These are phyloP conservation scores for Keithomyces neogunnii DNA, from an alignment of 2,329 filamentous ascomycete species.

Conservation along the genomic window DNA sequence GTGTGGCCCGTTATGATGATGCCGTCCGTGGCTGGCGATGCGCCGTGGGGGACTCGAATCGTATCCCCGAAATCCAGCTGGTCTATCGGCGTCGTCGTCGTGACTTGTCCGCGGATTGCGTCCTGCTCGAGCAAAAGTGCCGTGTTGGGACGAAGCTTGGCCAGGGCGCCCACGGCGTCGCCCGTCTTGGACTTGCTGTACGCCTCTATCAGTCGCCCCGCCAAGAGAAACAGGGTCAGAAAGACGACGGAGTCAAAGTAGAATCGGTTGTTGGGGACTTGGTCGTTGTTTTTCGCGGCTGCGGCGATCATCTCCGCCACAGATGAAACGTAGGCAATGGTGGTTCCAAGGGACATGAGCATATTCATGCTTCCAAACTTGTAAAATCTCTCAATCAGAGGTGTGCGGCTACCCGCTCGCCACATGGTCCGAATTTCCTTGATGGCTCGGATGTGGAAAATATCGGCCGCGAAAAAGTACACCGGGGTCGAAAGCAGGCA, in stretches of 20 bases:
- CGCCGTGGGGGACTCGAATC: conserved; percentile 68
- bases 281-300: conserved; percentile 36
- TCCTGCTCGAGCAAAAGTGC: conserved; percentile 57
- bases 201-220: conserved; percentile 68
- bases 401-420: conserved; percentile 65
- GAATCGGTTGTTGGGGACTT: conserved; percentile 39
- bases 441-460: conserved; percentile 71
- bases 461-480: conserved; percentile 77
- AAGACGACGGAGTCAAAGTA: conserved; percentile 96
- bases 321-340: conserved; percentile 79
- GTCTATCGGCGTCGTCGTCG: conserved; percentile 48
- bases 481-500: conserved; percentile 78
- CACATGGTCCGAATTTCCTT: conserved; percentile 75
- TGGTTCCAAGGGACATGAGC: conserved; percentile 80
- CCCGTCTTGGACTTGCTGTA: conserved; percentile 90
- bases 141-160: conserved; percentile 67
- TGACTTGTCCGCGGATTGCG: conserved; percentile 23
- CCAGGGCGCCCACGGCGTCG: conserved; percentile 72
- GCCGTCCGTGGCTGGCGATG: conserved; percentile 80
- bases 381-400: conserved; percentile 68
- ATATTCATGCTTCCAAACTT: conserved; percentile 98
- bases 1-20: conserved; percentile 52
- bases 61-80: conserved; percentile 66
- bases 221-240: conserved; percentile 76
- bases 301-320: conserved; percentile 65